These are phyloP conservation scores for Coemansia sp. DNA, from an alignment of 192 early-diverging fungal genomes.

Conservation along the genomic window DNA sequence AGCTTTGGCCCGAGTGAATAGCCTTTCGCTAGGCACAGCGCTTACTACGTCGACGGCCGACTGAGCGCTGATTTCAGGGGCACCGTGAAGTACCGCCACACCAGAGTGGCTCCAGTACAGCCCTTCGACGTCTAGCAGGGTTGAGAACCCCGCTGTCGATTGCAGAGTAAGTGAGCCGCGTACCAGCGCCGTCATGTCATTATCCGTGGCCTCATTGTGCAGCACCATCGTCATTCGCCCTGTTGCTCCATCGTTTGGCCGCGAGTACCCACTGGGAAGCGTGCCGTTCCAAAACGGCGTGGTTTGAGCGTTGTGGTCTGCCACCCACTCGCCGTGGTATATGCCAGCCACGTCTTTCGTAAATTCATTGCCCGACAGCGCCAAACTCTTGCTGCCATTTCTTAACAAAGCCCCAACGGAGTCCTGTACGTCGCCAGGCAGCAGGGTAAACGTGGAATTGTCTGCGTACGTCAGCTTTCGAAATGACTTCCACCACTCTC, in stretches of 20 bases:
- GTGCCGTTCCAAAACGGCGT: conserved; percentile 8
- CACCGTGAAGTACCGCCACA: conserved; percentile 24
- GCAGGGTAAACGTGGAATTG: conserved; percentile 29
- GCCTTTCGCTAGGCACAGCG: conserved; percentile 17
- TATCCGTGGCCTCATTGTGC: background rate
- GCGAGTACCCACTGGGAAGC: conserved; percentile 10
- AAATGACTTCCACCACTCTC: conserved; percentile 30
- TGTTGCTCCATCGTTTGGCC: conserved; percentile 13
- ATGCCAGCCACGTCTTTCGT: conserved; percentile 11
- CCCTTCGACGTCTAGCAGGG: conserved; percentile 19
- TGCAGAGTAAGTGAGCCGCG: conserved; percentile 16
- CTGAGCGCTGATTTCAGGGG: conserved; percentile 18
- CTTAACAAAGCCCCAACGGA: conserved; percentile 9
- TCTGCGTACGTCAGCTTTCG: conserved; percentile 18
- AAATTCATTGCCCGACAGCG: background rate
- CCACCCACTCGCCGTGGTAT: conserved; percentile 22
- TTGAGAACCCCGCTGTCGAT: background rate
- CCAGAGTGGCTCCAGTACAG: conserved; percentile 28
- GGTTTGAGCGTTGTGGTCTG: conserved; percentile 3
- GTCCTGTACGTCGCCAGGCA: conserved; percentile 17
- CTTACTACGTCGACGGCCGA: conserved; percentile 21
- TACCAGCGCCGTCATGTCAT: conserved; percentile 10
- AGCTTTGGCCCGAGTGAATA: conserved; percentile 24
- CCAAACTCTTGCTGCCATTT: background rate
- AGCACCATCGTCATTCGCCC: conserved; percentile 25